Evolutionary conservation across 805 yeast genomes (phyloP).

Genomic region (Geotrichum ghanense): DNA sequence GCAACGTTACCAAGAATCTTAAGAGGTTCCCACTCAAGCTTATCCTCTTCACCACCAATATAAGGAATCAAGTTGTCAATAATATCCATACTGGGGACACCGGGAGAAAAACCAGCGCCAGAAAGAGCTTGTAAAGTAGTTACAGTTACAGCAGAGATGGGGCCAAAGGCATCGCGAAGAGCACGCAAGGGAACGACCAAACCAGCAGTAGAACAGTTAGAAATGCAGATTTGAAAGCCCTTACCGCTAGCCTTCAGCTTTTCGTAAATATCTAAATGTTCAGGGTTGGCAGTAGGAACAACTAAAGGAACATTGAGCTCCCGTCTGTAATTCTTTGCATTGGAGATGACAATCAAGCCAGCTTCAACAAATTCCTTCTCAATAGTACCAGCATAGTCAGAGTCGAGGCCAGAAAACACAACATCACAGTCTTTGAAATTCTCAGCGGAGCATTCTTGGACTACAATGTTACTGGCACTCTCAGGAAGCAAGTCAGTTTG

Average conservation of each 20-base stretch:
- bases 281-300: slow-evolving; percentile 91
- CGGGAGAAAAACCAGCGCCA: slow-evolving; percentile 98
- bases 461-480: slow-evolving; percentile 47
- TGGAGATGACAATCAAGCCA: slow-evolving; percentile 80
- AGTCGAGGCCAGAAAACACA: slow-evolving; percentile 89
- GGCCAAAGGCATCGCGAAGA: slow-evolving; percentile 81
- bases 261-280: slow-evolving; percentile 65
- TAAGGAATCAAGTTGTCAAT: slow-evolving; percentile 91
- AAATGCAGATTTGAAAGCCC: slow-evolving; percentile 88
- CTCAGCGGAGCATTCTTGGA: slow-evolving; percentile 66
- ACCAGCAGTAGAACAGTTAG: slow-evolving; percentile 98
- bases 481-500: slow-evolving; percentile 79
- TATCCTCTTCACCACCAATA: slow-evolving; percentile 95
- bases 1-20: slow-evolving; percentile 69
- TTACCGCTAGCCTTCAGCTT: slow-evolving; percentile 48
- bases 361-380: slow-evolving; percentile 74
- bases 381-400: slow-evolving; percentile 86
- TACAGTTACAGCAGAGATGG: slow-evolving; percentile 73
- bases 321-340: slow-evolving; percentile 94
- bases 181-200: slow-evolving; percentile 94
- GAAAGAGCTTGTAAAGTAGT: slow-evolving; percentile 96
- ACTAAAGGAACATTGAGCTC: slow-evolving; percentile 78
- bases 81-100: slow-evolving; percentile 90
- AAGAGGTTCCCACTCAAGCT: slow-evolving; percentile 96
- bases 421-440: slow-evolving; percentile 82